Evolutionary conservation across 1,284 basidiomycete species (phyloP), one percentile per base, ranked within the genome.

Genomic region (Singerocomus inundabilis): DNA sequence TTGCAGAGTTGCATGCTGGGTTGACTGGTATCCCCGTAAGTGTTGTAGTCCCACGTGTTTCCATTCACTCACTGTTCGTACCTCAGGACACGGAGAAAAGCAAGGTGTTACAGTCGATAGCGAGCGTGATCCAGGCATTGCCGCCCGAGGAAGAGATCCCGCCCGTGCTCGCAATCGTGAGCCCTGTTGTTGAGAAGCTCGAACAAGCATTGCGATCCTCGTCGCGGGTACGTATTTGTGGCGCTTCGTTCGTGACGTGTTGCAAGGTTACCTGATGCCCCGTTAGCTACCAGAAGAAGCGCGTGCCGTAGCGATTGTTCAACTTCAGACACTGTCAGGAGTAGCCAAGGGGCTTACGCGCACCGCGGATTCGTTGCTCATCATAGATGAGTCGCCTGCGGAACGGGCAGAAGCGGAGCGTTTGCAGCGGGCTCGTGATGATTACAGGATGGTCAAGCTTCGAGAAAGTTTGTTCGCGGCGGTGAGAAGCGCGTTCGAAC

Each of bases 61-160:
- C 6, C 15, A 29, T 47, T 28, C 53, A 28, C 38, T 45, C 16
- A 44, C 46, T 29, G 21, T 29, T 30, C 0, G 39, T n/a, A 25
- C 11, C 39, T 30, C 34, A 91, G 85, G 88, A 92, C 54, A 85
- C 87, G 24, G 92, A 95, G 70, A 91, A 89, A 69, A 81, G 84
- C 55, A 95, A 93, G 69, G 89, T 95, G 1, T 73, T 95, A 44
- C 89, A 95, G 65, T 91, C 86, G 0, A 93, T 96, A 50, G 84
- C 91, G 2, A 93, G 90, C 53, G 91, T 96, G 2, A 89, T 95
- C 38, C 90, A 95, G 60, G 93, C 92, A 0, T 66, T 96, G 44
- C 83, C 87, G 0, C 84, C 90, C 0, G 70, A 73, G 18, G 85
- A 92, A 44, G 88, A 82, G 46, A 84, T 94, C 25, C 77, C 82